Evolutionary conservation across 148 eudicot species (phyloP).

Genomic region (Linanthus parryae): DNA sequence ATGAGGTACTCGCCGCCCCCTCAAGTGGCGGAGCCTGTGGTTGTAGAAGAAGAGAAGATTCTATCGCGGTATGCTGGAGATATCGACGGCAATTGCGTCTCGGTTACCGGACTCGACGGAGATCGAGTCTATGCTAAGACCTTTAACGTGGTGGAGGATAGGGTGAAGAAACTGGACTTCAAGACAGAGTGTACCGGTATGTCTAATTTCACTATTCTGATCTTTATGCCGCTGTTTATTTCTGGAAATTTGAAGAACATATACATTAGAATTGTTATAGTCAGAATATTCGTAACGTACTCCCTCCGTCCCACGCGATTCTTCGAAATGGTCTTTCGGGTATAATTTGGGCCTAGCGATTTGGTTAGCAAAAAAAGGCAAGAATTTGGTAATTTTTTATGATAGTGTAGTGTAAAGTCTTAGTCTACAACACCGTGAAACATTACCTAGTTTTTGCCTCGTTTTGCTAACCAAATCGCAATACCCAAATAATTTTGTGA

Average conservation of each 20-base stretch:
- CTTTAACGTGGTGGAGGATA: constrained; percentile 19
- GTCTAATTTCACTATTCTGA: not conserved
- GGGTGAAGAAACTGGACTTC: constrained; percentile 19
- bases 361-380: too few relatives aligned
- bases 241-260: not conserved
- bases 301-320: too few relatives aligned
- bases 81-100: constrained; percentile 74
- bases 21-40: constrained; percentile 9
- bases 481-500: too few relatives aligned
- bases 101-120: constrained; percentile 72
- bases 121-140: constrained; percentile 90
- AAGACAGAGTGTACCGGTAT: constrained; percentile 36
- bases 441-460: too few relatives aligned
- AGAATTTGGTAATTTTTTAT: too few relatives aligned
- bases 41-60: constrained; percentile 20
- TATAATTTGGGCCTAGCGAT: too few relatives aligned
- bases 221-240: not conserved
- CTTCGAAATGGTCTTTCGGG: too few relatives aligned
- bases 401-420: too few relatives aligned
- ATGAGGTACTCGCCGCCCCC: constrained; percentile 21
- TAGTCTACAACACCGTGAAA: too few relatives aligned
- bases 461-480: too few relatives aligned
- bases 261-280: not conserved
- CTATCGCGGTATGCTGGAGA: constrained; percentile 65
- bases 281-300: not conserved